Percentiles rank a stretch among this genome's conserved stretches.
phyloP scores from a whole-genome alignment of 176 grass and related monocot species.

The Juncus inflexus region DNA sequence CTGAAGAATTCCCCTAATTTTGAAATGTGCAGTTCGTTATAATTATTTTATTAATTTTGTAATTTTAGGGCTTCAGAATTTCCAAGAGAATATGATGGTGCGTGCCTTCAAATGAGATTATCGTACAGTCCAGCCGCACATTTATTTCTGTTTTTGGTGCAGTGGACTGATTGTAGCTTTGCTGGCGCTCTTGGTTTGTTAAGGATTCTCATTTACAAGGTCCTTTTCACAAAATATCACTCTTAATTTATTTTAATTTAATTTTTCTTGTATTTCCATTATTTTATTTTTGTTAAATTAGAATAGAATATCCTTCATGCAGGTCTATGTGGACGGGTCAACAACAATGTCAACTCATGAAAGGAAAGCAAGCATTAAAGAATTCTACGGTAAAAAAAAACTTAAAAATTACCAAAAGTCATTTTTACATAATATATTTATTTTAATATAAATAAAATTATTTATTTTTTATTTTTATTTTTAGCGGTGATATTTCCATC shows the following conservation, averaged over 20 bases:
- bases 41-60: constrained; percentile 22
- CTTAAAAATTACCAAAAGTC: background rate
- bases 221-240: constrained; percentile 5
- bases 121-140: constrained; percentile 84
- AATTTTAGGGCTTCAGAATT: constrained; percentile 72
- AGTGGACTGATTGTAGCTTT: constrained; percentile 87
- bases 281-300: constrained; percentile 17
- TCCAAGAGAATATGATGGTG: constrained; percentile 75
- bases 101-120: constrained; percentile 84
- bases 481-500: constrained; percentile 90
- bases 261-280: background rate
- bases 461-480: constrained; percentile 27
- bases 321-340: constrained; percentile 88
- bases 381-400: constrained; percentile 70
- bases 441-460: constrained; percentile 9
- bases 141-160: constrained; percentile 85
- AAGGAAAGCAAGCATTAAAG: constrained; percentile 78
- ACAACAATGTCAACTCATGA: constrained; percentile 95
- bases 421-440: background rate
- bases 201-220: constrained; percentile 91
- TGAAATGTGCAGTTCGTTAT: background rate
- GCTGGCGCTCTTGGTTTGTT: constrained; percentile 76
- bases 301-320: constrained; percentile 11
- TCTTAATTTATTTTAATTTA: background rate
- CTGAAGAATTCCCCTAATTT: background rate